phyloP scores from a whole-genome alignment of 169 alveolate species.

The Eimeria brunetti region DNA sequence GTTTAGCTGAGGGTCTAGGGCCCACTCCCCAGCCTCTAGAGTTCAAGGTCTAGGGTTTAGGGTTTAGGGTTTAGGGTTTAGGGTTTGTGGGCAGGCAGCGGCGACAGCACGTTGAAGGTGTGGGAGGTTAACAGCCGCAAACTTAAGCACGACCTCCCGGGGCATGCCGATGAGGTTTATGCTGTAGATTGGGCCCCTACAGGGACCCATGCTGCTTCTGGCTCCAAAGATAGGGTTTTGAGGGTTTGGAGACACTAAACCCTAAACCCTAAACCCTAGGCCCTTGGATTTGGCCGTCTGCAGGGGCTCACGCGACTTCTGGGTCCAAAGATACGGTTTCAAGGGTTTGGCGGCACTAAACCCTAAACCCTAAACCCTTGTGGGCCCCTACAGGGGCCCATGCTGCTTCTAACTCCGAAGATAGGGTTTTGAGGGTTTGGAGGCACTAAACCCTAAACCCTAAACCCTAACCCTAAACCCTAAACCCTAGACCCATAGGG shows the following conservation, averaged over 20 bases:
- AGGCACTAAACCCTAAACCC: slow-evolving; percentile 36
- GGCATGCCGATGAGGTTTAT: slow-evolving; percentile 99
- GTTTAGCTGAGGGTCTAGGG: not conserved
- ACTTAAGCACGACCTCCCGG: slow-evolving; percentile 97
- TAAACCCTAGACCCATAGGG: not conserved
- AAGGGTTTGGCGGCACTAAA: slow-evolving; percentile 69
- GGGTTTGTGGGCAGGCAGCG: slow-evolving; percentile 89
- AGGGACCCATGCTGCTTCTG: slow-evolving; percentile 95
- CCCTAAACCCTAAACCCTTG: not conserved
- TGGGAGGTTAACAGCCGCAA: slow-evolving; percentile 94
- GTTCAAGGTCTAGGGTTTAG: slow-evolving; percentile 22
- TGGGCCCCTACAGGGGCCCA: slow-evolving; percentile 98
- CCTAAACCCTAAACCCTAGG: slow-evolving; percentile 2
- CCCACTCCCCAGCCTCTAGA: not conserved
- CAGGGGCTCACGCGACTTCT: slow-evolving; percentile 95
- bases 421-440: slow-evolving; percentile 71
- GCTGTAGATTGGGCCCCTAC: slow-evolving; percentile 99
- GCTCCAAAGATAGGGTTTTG: slow-evolving; percentile 70
- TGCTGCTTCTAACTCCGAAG: slow-evolving; percentile 85
- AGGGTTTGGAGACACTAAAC: slow-evolving; percentile 76
- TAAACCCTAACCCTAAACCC: not conserved
- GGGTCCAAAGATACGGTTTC: slow-evolving; percentile 67
- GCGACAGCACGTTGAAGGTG: slow-evolving; percentile 97
- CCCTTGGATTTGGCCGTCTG: slow-evolving; percentile 99
- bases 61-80: slow-evolving; percentile 34